Conservation (phyloP, 169 alveolate species). For the Perkinsus olseni region DNA sequence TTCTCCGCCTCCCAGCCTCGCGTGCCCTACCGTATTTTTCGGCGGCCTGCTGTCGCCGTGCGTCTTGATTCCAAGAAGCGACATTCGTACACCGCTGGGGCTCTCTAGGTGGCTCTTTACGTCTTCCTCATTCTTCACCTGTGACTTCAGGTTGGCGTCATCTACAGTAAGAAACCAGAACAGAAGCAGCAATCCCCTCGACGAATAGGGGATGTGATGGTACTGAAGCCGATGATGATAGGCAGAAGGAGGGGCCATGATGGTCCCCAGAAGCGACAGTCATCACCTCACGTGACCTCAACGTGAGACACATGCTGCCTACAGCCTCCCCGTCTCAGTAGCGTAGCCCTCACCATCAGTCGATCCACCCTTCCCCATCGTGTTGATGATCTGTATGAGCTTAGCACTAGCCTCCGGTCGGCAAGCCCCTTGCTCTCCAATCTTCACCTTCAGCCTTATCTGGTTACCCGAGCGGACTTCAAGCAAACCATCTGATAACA, state of each 20-base stretch:
- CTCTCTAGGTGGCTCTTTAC: background rate
- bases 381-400: too few relatives aligned
- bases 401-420: background rate
- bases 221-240: too few relatives aligned
- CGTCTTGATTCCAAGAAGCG: background rate
- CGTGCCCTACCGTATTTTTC: background rate
- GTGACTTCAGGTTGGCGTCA: background rate
- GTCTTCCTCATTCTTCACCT: background rate
- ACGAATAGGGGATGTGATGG: too few relatives aligned
- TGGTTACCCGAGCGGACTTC: background rate
- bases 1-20: background rate
- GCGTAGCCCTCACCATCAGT: too few relatives aligned
- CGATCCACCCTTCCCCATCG: background rate
- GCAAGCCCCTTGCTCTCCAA: background rate
- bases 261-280: too few relatives aligned
- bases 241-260: too few relatives aligned
- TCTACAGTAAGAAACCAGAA: background rate
- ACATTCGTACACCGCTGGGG: background rate
- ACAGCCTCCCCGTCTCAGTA: too few relatives aligned
- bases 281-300: too few relatives aligned
- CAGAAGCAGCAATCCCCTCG: background rate
- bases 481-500: background rate
- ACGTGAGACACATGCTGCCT: too few relatives aligned
- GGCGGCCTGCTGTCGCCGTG: background rate
- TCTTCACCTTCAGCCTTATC: background rate